phyloP scores from a whole-genome alignment of 1,284 basidiomycete species.

The Cutaneotrichosporon cutaneum region DNA sequence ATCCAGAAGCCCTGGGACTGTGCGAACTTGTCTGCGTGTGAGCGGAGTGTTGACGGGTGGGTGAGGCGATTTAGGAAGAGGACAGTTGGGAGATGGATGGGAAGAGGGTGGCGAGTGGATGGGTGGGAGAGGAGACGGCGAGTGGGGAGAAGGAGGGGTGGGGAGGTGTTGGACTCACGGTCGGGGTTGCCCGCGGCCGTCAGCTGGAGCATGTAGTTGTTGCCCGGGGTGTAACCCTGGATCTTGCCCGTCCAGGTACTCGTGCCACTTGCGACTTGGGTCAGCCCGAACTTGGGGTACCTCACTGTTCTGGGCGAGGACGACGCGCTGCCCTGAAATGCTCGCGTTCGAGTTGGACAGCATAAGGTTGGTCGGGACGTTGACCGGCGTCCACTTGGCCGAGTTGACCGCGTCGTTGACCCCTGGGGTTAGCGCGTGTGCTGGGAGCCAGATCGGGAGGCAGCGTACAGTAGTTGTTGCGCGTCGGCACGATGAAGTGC shows the following conservation, averaged over 20 bases:
- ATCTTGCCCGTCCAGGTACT: constrained; percentile 11
- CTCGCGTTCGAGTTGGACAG: constrained; percentile 18
- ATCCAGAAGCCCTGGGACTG: constrained; percentile 24
- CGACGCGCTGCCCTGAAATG: constrained; percentile 6
- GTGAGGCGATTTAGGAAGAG: no score
- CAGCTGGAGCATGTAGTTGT: constrained; percentile 19
- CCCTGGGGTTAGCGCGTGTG: constrained; percentile 18
- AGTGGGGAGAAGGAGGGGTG: not conserved
- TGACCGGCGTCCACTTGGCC: constrained; percentile 18
- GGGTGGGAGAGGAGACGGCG: constrained; percentile 52
- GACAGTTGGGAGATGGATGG: no score
- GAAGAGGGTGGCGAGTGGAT: no score
- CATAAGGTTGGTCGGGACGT: constrained; percentile 20
- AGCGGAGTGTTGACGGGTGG: no score
- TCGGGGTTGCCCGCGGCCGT: constrained; percentile 14
- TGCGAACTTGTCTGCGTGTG: constrained; percentile 94
- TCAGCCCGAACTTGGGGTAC: not conserved
- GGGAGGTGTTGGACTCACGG: no score
- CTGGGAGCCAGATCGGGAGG: not conserved
- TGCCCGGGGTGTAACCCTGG: constrained; percentile 5
- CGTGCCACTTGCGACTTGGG: constrained; percentile 12
- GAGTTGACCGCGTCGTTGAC: constrained; percentile 23
- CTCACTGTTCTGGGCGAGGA: constrained; percentile 18
- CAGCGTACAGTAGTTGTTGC: constrained; percentile 20
- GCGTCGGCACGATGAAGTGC: constrained; percentile 18